Conservation (phyloP, 1,139 yeast genomes). For the Lodderomyces margitis region DNA sequence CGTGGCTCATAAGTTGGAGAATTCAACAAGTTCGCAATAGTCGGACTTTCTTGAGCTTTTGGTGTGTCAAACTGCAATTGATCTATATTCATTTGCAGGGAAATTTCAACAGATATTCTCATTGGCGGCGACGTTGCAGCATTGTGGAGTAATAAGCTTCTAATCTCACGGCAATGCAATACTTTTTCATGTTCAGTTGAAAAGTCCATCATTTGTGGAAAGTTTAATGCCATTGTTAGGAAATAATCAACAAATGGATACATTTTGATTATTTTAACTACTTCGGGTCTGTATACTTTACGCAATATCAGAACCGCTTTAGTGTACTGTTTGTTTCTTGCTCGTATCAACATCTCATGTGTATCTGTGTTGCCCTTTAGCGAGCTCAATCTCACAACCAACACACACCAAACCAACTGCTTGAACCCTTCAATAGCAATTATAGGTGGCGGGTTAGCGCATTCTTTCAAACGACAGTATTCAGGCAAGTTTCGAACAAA, state of each 20-base stretch:
- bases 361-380: slow-evolving; percentile 12
- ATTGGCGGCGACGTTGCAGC: slow-evolving; percentile 18
- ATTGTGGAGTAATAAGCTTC: slow-evolving; percentile 13
- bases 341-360: slow-evolving; percentile 15
- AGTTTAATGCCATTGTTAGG: slow-evolving; percentile 19
- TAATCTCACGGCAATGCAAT: slow-evolving; percentile 14
- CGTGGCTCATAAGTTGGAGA: slow-evolving; percentile 8
- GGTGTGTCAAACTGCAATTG: slow-evolving; percentile 9
- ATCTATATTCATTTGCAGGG: slow-evolving; percentile 16
- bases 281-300: slow-evolving; percentile 13
- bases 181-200: slow-evolving; percentile 12
- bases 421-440: slow-evolving; percentile 18
- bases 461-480: slow-evolving; percentile 16
- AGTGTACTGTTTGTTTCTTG: slow-evolving; percentile 20
- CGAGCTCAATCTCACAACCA: slow-evolving; percentile 20
- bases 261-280: slow-evolving; percentile 13
- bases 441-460: slow-evolving; percentile 17
- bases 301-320: slow-evolving; percentile 16
- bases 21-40: slow-evolving; percentile 15
- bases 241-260: slow-evolving; percentile 22
- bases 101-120: slow-evolving; percentile 19
- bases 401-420: slow-evolving; percentile 21
- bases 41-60: slow-evolving; percentile 16
- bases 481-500: slow-evolving; percentile 18
- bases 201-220: slow-evolving; percentile 22